Evolutionary conservation across 1,284 basidiomycete species (phyloP).

Genomic region (Meripilus lineatus): DNA sequence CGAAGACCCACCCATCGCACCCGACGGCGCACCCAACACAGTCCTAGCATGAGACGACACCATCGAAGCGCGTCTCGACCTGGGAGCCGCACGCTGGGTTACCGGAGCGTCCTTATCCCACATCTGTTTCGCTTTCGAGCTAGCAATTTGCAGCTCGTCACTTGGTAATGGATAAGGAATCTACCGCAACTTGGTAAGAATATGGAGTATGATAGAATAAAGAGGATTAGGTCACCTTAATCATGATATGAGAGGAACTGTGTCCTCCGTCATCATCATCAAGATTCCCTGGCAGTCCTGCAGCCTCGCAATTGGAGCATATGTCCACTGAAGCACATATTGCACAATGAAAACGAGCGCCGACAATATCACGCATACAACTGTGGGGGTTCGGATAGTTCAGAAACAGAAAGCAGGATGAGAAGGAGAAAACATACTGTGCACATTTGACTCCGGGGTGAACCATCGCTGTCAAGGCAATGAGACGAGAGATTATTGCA

Average conservation of each 20-base stretch:
- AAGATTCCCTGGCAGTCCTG: constrained; percentile 75
- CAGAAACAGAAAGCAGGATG: too few relatives aligned
- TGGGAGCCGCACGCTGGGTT: constrained; percentile 28
- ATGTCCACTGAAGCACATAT: constrained; percentile 82
- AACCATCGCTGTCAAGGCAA: constrained; percentile 24
- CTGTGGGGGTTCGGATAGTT: too few relatives aligned
- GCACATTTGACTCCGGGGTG: constrained; percentile 70
- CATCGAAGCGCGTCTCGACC: constrained; percentile 50
- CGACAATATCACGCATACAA: constrained; percentile 84
- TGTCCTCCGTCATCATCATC: constrained; percentile 74
- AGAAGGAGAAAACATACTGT: constrained; percentile 54
- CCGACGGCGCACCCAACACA: constrained; percentile 47
- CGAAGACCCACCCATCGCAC: constrained; percentile 24
- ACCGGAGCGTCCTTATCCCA: constrained; percentile 76
- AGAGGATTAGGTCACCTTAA: constrained; percentile 57
- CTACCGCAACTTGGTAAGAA: constrained; percentile 32
- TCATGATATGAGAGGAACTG: constrained; percentile 82
- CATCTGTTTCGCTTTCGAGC: constrained; percentile 65
- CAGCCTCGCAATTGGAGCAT: constrained; percentile 85
- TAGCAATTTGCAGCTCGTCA: constrained; percentile 56
- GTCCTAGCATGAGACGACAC: constrained; percentile 54
- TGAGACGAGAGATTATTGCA: constrained; percentile 1
- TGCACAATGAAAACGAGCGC: constrained; percentile 86
- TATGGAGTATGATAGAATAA: constrained; percentile 6
- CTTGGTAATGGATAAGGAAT: constrained; percentile 79